These are phyloP conservation scores for Colletotrichum cereale DNA, from an alignment of 2,329 filamentous ascomycete genomes.

Conservation along the genomic window DNA sequence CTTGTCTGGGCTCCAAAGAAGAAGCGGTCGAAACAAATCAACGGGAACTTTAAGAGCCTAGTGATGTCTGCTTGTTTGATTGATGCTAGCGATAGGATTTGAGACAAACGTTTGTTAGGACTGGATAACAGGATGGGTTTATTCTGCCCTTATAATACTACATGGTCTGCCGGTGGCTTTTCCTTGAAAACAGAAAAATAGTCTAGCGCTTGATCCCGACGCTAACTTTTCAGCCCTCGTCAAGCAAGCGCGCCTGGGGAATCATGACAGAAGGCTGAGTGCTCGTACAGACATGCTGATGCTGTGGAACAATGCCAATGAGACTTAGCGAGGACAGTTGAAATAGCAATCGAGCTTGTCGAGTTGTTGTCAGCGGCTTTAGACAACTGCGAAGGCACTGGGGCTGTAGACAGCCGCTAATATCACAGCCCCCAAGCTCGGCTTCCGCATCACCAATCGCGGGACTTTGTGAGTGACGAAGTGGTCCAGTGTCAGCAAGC, in stretches of 20 bases:
- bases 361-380: conserved; percentile 4
- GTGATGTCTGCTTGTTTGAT: neutral
- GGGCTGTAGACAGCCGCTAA: neutral
- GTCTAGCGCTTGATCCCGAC: neutral
- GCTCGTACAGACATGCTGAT: conserved; percentile 3
- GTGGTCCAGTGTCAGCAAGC: neutral
- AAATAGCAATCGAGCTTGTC: neutral
- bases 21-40: neutral
- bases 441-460: neutral
- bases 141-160: neutral
- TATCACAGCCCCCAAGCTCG: conserved; percentile 2
- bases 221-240: neutral
- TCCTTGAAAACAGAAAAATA: neutral
- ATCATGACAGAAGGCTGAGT: neutral
- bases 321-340: conserved; percentile 18
- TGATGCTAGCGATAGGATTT: neutral
- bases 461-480: neutral
- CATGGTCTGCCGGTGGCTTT: neutral
- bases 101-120: neutral
- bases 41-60: neutral
- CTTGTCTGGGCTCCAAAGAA: neutral
- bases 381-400: neutral
- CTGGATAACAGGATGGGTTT: neutral
- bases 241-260: conserved; percentile 6
- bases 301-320: conserved; percentile 5